phyloP scores from a whole-genome alignment of 2,329 filamentous ascomycete species.

The Cytospora piceicola region DNA sequence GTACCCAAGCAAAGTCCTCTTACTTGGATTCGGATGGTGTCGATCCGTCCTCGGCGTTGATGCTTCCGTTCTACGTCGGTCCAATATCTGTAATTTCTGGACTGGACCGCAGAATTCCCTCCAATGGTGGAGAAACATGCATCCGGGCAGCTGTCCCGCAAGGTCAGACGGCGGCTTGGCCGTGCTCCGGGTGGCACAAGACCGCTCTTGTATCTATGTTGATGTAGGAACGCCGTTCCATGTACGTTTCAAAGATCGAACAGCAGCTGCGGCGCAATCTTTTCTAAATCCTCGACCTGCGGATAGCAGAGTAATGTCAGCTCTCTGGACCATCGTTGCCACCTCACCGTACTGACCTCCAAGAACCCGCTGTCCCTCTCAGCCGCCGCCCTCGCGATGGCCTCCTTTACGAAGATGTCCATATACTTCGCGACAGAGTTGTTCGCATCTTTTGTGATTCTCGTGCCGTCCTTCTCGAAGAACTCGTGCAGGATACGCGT shows the following conservation, averaged over 20 bases:
- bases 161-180: not conserved
- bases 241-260: constrained; percentile 71
- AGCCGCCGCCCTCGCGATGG: constrained; percentile 76
- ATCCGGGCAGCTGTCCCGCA: not conserved
- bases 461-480: constrained; percentile 72
- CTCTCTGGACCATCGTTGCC: constrained; percentile 8
- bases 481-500: constrained; percentile 78
- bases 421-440: constrained; percentile 80
- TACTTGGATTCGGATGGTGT: not conserved
- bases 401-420: constrained; percentile 88
- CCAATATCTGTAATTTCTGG: not conserved
- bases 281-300: constrained; percentile 87
- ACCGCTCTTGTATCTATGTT: not conserved
- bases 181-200: not conserved
- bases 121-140: not conserved
- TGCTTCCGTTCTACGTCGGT: not conserved
- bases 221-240: not conserved
- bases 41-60: not conserved
- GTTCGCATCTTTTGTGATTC: constrained; percentile 78
- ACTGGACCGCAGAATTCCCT: not conserved
- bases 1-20: not conserved
- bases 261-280: constrained; percentile 80
- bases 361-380: constrained; percentile 73
- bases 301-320: constrained; percentile 23
- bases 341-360: constrained; percentile 59